A percentile compares a stretch with the other conserved stretches of the same genome.
Evolutionary conservation across 192 early-diverging fungal genomes (phyloP).

Genomic region (Backusella luteola): DNA sequence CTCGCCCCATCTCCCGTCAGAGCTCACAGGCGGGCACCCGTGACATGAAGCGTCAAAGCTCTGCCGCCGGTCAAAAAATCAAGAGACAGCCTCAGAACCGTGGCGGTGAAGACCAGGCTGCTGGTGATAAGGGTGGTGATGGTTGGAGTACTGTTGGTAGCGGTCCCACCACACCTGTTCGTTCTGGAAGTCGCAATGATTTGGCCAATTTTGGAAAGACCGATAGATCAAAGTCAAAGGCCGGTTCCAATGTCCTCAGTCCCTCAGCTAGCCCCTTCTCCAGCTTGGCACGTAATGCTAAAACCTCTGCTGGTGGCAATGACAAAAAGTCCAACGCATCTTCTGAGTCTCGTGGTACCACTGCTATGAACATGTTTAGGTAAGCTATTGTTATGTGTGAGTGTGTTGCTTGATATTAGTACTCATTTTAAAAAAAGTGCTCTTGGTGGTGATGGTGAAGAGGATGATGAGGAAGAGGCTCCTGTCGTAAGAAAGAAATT

Average conservation of each 20-base stretch:
- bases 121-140: slow-evolving; percentile 44
- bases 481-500: slow-evolving; percentile 21
- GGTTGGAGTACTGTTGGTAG: slow-evolving; percentile 69
- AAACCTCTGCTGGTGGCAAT: slow-evolving; percentile 1
- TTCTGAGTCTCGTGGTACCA: neutral
- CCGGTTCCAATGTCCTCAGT: slow-evolving; percentile 47
- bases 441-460: slow-evolving; percentile 29
- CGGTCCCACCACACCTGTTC: slow-evolving; percentile 21
- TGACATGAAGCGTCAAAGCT: slow-evolving; percentile 33
- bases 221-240: slow-evolving; percentile 50
- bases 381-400: neutral
- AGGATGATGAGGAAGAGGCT: slow-evolving; percentile 5
- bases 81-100: neutral
- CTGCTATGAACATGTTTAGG: slow-evolving; percentile 37
- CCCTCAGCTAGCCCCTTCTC: slow-evolving; percentile 36
- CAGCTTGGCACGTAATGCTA: slow-evolving; percentile 19
- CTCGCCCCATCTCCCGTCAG: slow-evolving; percentile 61
- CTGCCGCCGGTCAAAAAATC: slow-evolving; percentile 26
- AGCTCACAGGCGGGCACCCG: slow-evolving; percentile 48
- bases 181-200: slow-evolving; percentile 63
- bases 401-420: neutral
- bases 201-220: slow-evolving; percentile 76
- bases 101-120: slow-evolving; percentile 40
- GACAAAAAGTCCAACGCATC: neutral
- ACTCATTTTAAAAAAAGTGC: neutral